Percentiles rank a stretch among this genome's conserved stretches.
Evolutionary conservation across 768 basidiomycete species (phyloP).

Genomic region (Lactarius akahatsu): DNA sequence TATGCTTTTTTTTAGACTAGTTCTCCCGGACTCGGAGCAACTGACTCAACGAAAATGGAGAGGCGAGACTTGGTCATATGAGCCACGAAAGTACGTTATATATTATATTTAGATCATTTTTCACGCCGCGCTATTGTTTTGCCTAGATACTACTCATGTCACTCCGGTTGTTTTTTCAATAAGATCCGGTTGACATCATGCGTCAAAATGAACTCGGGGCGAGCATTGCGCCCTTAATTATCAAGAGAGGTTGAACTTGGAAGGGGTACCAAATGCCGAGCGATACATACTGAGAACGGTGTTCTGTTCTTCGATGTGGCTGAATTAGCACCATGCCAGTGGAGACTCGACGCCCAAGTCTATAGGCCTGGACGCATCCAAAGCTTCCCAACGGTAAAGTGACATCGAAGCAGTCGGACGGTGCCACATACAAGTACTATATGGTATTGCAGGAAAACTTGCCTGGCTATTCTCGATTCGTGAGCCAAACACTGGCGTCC

Average conservation of each 20-base stretch:
- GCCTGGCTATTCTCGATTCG: not conserved
- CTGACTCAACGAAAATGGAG: not conserved
- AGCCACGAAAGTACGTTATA: not conserved
- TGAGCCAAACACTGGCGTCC: not conserved
- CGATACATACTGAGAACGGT: not conserved
- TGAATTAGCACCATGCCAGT: not conserved
- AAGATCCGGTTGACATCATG: too few species aligned
- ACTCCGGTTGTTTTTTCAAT: too few species aligned
- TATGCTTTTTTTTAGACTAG: not conserved
- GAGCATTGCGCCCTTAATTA: not conserved
- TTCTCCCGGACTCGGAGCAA: not conserved
- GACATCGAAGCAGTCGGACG: not conserved
- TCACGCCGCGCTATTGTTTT: not conserved
- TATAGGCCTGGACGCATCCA: not conserved
- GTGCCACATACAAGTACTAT: constrained; percentile 3
- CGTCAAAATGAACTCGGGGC: too few species aligned
- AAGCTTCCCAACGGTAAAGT: not conserved
- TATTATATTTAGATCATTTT: not conserved
- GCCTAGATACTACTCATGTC: not conserved
- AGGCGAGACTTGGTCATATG: not conserved
- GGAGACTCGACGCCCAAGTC: not conserved
- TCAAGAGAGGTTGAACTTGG: not conserved
- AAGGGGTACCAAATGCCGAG: not conserved
- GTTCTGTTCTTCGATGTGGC: not conserved
- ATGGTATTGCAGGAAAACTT: not conserved